Evolutionary conservation across 2,329 filamentous ascomycete species (phyloP), one percentile per base, ranked within the genome.

Genomic region (Cladophialophora chaetospira): DNA sequence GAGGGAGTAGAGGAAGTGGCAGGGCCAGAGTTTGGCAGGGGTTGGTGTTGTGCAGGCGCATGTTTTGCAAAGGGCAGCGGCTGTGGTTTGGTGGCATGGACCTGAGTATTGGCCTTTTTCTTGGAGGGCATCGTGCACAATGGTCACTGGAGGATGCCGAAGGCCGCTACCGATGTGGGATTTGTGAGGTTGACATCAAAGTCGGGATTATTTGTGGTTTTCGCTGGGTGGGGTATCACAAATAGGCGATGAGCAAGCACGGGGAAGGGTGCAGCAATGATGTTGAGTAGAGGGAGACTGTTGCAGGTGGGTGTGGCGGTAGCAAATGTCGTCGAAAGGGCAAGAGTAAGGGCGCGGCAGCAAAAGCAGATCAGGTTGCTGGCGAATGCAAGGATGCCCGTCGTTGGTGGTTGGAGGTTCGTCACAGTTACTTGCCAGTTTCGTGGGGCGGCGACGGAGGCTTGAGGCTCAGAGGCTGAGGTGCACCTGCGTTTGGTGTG

Each of bases 71-170:
- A 26, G 23, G 53, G 59, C 28, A 55, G 53, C 42, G 59, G 53
- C 28, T 58, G 55, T 36, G 59, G 53, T 31, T 56, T 58, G 26
- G 53, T 53, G 19, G 55, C 42, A 47, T 58, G 46, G 33, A 56
- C 44, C 29, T 58, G 59, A 5, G 59, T 58, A 21, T 26, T 57
- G 44, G 58, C 52, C 46, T 66, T 66, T 42, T 63, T 61, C 54
- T 66, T 67, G 26, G 65, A 60, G 43, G 65, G 65, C 65, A 67
- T 67, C 33, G 38, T 62, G 46, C 33, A 15, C 44, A 42, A 13
- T 15, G 21, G 28, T 46, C 23, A 42, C 17, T 21, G 25, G 15
- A 29, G 31, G n/a, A 44, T 26, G 47, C 26, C 25, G 33, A 28
- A 49, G 46, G 40, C 31, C 36, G 40, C 40, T 45, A 47, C 43